Evolutionary conservation across 768 basidiomycete species (phyloP).

Genomic region (Panaeolus papilionaceus): DNA sequence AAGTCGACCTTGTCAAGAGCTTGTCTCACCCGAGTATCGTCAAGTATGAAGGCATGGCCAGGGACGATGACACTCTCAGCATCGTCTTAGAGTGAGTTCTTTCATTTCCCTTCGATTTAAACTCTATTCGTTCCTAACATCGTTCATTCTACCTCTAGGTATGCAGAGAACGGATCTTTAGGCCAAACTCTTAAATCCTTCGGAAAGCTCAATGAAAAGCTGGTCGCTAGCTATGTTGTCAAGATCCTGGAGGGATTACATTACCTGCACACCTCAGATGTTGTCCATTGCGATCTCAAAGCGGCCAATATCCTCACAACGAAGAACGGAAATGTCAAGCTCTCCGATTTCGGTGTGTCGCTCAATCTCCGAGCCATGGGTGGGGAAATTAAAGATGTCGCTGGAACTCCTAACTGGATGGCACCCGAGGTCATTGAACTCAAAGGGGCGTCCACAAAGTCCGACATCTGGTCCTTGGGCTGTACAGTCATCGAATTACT

Average conservation of each 20-base stretch:
- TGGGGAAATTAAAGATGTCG: conserved; percentile 82
- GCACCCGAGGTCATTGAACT: conserved; percentile 97
- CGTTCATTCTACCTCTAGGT: conserved; percentile 53
- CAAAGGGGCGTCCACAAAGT: conserved; percentile 90
- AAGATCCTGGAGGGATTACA: conserved; percentile 96
- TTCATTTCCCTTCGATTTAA: conserved; percentile 20
- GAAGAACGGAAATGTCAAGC: conserved; percentile 96
- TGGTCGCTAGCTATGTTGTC: conserved; percentile 92
- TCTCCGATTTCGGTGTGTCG: conserved; percentile 97
- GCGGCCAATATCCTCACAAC: conserved; percentile 99
- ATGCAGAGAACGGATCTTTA: conserved; percentile 95
- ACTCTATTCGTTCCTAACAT: conserved; percentile 20
- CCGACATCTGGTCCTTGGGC: conserved; percentile 95
- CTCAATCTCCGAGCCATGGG: conserved; percentile 93
- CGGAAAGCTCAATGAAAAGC: conserved; percentile 89
- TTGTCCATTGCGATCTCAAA: conserved; percentile 98
- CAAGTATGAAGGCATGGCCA: conserved; percentile 95
- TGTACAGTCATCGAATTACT: conserved; percentile 95
- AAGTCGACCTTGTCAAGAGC: conserved; percentile 92
- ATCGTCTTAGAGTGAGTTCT: conserved; percentile 90
- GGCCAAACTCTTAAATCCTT: conserved; percentile 93
- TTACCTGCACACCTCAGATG: conserved; percentile 88
- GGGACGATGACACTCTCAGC: conserved; percentile 87
- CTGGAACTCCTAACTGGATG: conserved; percentile 99
- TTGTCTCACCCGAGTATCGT: conserved; percentile 95